Evolutionary conservation across 2,329 filamentous ascomycete species (phyloP).

Genomic region (Pseudocercospora fijiensis): DNA sequence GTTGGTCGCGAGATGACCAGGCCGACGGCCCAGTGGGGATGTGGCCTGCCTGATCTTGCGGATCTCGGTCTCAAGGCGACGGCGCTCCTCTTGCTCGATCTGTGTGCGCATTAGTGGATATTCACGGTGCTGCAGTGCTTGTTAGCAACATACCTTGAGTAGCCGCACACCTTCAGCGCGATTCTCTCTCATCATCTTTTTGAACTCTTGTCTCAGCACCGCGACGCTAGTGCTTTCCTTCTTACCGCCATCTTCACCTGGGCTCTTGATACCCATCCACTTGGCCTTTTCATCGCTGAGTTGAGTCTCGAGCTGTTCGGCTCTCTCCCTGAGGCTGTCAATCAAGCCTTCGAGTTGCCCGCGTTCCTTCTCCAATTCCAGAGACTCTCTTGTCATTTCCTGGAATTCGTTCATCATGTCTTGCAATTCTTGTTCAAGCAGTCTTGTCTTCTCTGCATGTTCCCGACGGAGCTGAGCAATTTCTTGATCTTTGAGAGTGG

Average conservation of each 20-base stretch:
- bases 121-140: slow-evolving; percentile 3
- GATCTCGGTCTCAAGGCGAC: slow-evolving; percentile 63
- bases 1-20: slow-evolving; percentile 11
- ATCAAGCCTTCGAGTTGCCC: slow-evolving; percentile 63
- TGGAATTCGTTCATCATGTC: slow-evolving; percentile 71
- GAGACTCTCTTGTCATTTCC: slow-evolving; percentile 65
- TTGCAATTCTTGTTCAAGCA: slow-evolving; percentile 63
- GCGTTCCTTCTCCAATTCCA: slow-evolving; percentile 70
- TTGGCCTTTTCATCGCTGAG: slow-evolving; percentile 66
- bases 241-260: slow-evolving; percentile 36
- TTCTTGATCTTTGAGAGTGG: slow-evolving; percentile 46
- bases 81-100: slow-evolving; percentile 70
- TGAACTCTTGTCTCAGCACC: slow-evolving; percentile 71
- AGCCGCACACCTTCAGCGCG: slow-evolving; percentile 64
- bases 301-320: slow-evolving; percentile 62
- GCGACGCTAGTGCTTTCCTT: slow-evolving; percentile 64
- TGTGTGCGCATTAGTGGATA: slow-evolving; percentile 40
- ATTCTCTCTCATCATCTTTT: slow-evolving; percentile 76
- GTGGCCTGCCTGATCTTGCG: slow-evolving; percentile 52
- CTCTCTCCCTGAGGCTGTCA: slow-evolving; percentile 63
- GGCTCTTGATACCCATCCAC: slow-evolving; percentile 62
- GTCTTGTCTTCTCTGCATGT: slow-evolving; percentile 36
- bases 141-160: slow-evolving; percentile 57
- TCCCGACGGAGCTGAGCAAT: slow-evolving; percentile 43
- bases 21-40: slow-evolving; percentile 23